phyloP scores from a whole-genome alignment of 2,329 filamentous ascomycete species.

The Cladosporium velox region DNA sequence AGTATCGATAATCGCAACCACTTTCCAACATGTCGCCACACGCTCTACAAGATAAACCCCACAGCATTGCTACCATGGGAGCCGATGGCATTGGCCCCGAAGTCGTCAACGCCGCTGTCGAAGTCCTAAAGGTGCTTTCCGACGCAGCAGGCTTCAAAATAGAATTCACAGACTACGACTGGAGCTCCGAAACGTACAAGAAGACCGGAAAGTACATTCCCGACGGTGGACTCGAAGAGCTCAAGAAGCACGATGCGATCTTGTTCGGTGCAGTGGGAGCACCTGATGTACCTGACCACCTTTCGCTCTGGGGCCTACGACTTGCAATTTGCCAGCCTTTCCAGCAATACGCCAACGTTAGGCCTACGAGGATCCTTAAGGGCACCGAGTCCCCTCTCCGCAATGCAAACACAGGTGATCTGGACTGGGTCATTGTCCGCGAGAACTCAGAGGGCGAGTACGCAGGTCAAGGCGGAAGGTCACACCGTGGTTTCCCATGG shows the following conservation, averaged over 20 bases:
- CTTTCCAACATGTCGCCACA: conserved; percentile 29
- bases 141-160: conserved; percentile 58
- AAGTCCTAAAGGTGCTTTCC: conserved; percentile 59
- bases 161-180: conserved; percentile 64
- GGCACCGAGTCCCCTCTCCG: conserved; percentile 61
- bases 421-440: conserved; percentile 67
- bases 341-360: conserved; percentile 60
- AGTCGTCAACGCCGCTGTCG: conserved; percentile 64
- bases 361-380: conserved; percentile 62
- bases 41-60: conserved; percentile 39
- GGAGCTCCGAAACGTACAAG: conserved; percentile 68
- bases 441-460: conserved; percentile 70
- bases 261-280: conserved; percentile 69
- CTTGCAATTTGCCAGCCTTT: conserved; percentile 58
- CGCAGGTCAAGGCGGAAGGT: conserved; percentile 64
- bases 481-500: conserved; percentile 60
- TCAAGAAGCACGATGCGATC: conserved; percentile 65
- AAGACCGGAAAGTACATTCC: conserved; percentile 66
- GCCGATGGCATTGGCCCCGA: conserved; percentile 71
- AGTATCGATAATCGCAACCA: neutral
- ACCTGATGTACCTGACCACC: conserved; percentile 52
- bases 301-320: conserved; percentile 59
- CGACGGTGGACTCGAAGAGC: conserved; percentile 58
- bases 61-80: conserved; percentile 64
- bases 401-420: conserved; percentile 56